These are phyloP conservation scores for Polysphondylium violaceum DNA, from an alignment of 78 protist genomes.

Conservation along the genomic window DNA sequence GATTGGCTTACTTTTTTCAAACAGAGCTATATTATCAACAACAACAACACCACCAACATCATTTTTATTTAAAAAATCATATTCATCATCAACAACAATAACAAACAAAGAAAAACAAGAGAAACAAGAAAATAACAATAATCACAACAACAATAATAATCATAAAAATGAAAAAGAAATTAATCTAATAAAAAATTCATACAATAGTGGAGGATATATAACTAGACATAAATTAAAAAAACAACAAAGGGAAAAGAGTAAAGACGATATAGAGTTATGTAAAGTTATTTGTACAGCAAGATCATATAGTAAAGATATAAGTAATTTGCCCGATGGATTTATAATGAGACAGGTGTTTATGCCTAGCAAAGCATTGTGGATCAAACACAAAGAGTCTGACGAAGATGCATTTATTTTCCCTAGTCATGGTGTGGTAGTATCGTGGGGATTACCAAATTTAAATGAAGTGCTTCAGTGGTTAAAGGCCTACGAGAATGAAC, in stretches of 20 bases:
- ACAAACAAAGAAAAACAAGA: not conserved
- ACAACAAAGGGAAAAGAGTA: no score
- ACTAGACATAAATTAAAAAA: no score
- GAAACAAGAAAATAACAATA: not conserved
- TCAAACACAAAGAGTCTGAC: not conserved
- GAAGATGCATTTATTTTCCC: constrained; percentile 28
- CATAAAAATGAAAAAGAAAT: not conserved
- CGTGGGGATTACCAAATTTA: constrained; percentile 6
- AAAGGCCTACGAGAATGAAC: constrained; percentile 7
- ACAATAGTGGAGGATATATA: no score
- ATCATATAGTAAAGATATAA: constrained; percentile 13
- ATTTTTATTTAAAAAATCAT: no score
- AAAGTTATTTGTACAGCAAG: constrained; percentile 12
- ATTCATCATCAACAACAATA: not conserved
- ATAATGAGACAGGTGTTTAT: not conserved
- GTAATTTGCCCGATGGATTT: constrained; percentile 6
- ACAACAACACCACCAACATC: no score
- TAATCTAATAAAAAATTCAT: no score
- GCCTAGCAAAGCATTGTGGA: not conserved
- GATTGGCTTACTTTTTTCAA: no score
- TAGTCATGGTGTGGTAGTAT: constrained; percentile 38
- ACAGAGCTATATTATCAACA: no score
- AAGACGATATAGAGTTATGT: not conserved
- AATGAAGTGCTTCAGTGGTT: constrained; percentile 16
- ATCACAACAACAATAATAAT: constrained; percentile 1